Evolutionary conservation across 352 stramenopile genomes (phyloP), one percentile per base, ranked within the genome.

Genomic region (Thraustotheca clavata): DNA sequence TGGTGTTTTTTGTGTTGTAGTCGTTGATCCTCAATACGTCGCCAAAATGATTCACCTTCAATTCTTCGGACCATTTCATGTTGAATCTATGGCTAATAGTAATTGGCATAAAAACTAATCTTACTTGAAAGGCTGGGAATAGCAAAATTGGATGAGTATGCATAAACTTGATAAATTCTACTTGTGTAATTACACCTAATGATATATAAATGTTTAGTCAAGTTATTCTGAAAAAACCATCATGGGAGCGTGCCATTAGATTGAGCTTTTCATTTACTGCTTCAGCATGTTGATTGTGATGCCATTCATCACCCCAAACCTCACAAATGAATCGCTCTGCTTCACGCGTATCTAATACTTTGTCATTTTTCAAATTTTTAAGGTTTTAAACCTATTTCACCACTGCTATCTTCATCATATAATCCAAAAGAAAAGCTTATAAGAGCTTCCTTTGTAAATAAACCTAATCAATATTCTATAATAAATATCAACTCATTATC

Each of bases 341-440:
- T 59, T 89, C 80, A 7, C 60, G 59, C 20, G 74, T 71, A 55
- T 87, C 57, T 65, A 65, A 2, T 31, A 27, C 43, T 35, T 3
- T 6, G 2, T 11, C n/a, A 35, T 1, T 8, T 18, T 11, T 39
- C 22, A 34, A 38, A 29, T 32, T 11, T 8, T 20, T 16, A 47
- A 7, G 1, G n/a, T 24, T 1, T 31, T n/a, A 34, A 34, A 59
- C 60, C 77, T 60, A 90, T 89, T 66, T 87, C 74, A 35, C 81
- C 79, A 24, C 76, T 88, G 5, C 77, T 69, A 67, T 91, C 81
- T 2, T 75, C 57, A 34, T 91, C 79, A 66, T 91, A 91, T 7
- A 91, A 67, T 62, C 87, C 78, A 52, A 88, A 91, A 1, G 81
- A 76, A 52, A 86, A 91, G 9, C 72, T 73, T 49, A 88, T 74